phyloP scores from a whole-genome alignment of 169 alveolate species.

The Eimeria necatrix region DNA sequence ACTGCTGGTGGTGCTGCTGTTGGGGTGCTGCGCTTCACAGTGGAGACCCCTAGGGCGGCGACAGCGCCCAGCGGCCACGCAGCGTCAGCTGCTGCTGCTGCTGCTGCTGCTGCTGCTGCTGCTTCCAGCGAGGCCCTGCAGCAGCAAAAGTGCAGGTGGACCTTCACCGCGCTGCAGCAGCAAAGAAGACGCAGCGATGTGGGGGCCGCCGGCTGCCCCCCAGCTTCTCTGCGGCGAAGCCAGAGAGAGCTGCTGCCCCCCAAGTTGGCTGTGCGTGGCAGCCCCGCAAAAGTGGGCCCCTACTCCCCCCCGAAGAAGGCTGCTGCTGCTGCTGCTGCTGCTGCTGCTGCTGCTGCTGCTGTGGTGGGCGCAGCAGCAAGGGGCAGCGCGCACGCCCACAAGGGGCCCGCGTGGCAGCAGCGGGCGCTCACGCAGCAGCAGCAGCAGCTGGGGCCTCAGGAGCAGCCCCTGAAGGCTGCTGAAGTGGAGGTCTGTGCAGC shows the following conservation, averaged over 20 bases:
- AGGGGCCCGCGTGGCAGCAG: constrained; percentile 31
- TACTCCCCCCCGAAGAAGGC: not conserved
- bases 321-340: constrained; percentile 18
- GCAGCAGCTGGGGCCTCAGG: constrained; percentile 11
- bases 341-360: constrained; percentile 40
- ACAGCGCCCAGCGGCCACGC: constrained; percentile 30
- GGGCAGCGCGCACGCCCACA: not conserved
- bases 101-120: not conserved
- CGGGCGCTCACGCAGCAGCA: constrained; percentile 17
- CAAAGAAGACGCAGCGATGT: constrained; percentile 55
- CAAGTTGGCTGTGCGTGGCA: not conserved
- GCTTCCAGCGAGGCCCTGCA: constrained; percentile 30
- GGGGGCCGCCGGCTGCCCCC: constrained; percentile 1
- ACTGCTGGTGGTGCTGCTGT: not conserved
- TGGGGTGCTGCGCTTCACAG: constrained; percentile 45
- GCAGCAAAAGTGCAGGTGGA: constrained; percentile 40
- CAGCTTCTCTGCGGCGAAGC: not conserved
- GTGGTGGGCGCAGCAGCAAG: constrained; percentile 27
- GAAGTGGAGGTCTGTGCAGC: too few relatives aligned
- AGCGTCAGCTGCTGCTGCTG: constrained; percentile 6
- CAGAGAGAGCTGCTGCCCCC: constrained; percentile 35
- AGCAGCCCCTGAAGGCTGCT: too few relatives aligned
- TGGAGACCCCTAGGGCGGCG: constrained; percentile 66
- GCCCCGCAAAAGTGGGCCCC: constrained; percentile 4
- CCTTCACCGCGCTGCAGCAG: not conserved